Conservation (phyloP, 768 basidiomycete genomes). For the Filobasidium floriforme region DNA sequence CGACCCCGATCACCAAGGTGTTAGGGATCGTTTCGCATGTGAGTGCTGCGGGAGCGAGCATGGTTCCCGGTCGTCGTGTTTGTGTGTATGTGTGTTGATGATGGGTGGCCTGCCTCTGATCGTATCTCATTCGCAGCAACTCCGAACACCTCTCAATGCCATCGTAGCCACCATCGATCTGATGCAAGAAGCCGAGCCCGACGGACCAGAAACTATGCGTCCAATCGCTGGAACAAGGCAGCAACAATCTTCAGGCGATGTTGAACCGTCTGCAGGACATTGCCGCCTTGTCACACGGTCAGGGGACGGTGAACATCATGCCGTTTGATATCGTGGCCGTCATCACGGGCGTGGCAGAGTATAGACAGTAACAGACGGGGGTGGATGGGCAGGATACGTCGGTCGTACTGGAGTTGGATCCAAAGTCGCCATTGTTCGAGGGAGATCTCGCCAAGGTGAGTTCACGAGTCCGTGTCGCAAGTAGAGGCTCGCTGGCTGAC, state of each 20-base stretch:
- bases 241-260: not conserved
- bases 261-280: not conserved
- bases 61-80: not conserved
- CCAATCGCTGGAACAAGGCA: not conserved
- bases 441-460: not conserved
- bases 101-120: no score
- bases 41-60: not conserved
- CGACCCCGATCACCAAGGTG: not conserved
- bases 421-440: not conserved
- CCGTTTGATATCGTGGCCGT: constrained; percentile 1
- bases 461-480: no score
- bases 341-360: not conserved
- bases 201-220: not conserved
- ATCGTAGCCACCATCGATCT: not conserved
- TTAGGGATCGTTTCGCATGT: not conserved
- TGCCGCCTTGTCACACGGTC: not conserved
- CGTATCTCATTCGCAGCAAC: not conserved
- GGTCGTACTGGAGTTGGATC: not conserved
- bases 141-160: not conserved
- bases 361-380: not conserved
- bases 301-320: not conserved
- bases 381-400: not conserved
- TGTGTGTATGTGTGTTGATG: no score
- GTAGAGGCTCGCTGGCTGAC: no score
- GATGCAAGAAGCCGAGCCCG: not conserved